A percentile compares a stretch with the other conserved stretches of the same genome.
phyloP scores from a whole-genome alignment of 1,284 basidiomycete genomes.

The Ustilago curta region DNA sequence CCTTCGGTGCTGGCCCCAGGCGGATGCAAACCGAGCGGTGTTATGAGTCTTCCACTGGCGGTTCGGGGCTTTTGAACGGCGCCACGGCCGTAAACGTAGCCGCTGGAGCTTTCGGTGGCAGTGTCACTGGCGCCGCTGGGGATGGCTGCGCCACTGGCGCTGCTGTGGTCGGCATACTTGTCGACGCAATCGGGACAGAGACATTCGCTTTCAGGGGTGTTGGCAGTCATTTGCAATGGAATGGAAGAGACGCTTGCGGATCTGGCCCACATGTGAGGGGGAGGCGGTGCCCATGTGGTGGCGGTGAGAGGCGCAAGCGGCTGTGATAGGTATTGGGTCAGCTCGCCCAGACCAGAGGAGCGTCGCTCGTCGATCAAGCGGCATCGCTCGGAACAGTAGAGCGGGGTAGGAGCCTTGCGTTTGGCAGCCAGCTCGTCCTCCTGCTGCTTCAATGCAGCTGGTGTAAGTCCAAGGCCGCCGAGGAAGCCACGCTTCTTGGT shows the following conservation, averaged over 20 bases:
- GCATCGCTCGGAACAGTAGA: slow-evolving; percentile 65
- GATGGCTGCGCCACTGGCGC: slow-evolving; percentile 50
- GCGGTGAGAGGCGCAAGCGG: slow-evolving; percentile 31
- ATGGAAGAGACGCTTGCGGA: slow-evolving; percentile 41
- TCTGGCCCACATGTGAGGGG: slow-evolving; percentile 17
- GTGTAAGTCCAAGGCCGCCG: slow-evolving; percentile 52
- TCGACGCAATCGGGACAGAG: slow-evolving; percentile 59
- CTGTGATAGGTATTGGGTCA: slow-evolving; percentile 53
- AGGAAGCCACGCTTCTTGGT: slow-evolving; percentile 52
- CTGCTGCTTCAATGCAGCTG: slow-evolving; percentile 52
- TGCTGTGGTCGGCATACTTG: slow-evolving; percentile 49
- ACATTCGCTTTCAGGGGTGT: slow-evolving; percentile 60
- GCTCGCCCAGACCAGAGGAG: slow-evolving; percentile 51
- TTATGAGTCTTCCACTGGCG: slow-evolving; percentile 59
- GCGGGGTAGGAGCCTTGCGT: slow-evolving; percentile 47
- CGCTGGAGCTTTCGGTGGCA: slow-evolving; percentile 58
- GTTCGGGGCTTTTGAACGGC: slow-evolving; percentile 53
- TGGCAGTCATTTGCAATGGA: slow-evolving; percentile 17
- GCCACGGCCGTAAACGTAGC: slow-evolving; percentile 41
- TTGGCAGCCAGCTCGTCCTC: slow-evolving; percentile 45
- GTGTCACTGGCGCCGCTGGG: slow-evolving; percentile 64
- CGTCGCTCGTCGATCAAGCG: slow-evolving; percentile 59
- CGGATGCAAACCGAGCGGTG: slow-evolving; percentile 51
- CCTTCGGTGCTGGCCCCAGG: slow-evolving; percentile 42
- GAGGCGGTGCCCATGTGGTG: slow-evolving; percentile 25